Conservation (phyloP, 208 protist genomes). For the Acanthamoeba triangularis region DNA sequence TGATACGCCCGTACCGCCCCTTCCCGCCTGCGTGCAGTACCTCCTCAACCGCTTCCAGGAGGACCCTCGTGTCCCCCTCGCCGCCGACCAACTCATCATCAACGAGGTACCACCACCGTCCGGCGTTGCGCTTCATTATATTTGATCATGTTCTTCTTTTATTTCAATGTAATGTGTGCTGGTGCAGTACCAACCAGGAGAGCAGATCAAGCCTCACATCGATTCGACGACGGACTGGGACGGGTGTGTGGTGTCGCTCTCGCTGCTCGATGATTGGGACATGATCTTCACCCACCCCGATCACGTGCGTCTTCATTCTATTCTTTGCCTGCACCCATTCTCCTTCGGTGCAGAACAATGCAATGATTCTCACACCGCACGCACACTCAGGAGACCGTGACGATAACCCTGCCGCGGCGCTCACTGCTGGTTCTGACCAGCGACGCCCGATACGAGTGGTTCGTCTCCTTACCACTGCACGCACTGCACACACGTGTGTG, state of each 20-base stretch:
- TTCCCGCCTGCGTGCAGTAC: neutral
- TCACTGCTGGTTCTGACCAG: constrained; percentile 4
- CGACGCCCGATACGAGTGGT: neutral
- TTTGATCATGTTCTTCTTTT: too few relatives aligned
- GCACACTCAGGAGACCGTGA: neutral
- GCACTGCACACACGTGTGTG: neutral
- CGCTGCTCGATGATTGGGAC: constrained; percentile 19
- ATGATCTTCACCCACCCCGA: constrained; percentile 30
- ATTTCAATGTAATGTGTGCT: too few relatives aligned
- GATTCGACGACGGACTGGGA: constrained; percentile 9
- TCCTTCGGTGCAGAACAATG: too few relatives aligned
- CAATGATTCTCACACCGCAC: neutral
- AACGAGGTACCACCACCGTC: too few relatives aligned
- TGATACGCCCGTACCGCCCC: constrained; percentile 25
- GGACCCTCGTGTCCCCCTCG: neutral
- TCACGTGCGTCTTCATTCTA: too few relatives aligned
- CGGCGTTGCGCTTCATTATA: too few relatives aligned
- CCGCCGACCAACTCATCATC: constrained; percentile 12
- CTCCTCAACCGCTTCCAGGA: neutral
- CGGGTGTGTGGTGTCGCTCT: neutral
- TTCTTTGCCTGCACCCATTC: too few relatives aligned
- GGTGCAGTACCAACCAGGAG: neutral
- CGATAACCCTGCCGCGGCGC: neutral
- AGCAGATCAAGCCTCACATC: constrained; percentile 24
- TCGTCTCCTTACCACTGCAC: neutral